Evolutionary conservation across 192 early-diverging fungal genomes (phyloP).

Genomic region (Coemansia reversa): DNA sequence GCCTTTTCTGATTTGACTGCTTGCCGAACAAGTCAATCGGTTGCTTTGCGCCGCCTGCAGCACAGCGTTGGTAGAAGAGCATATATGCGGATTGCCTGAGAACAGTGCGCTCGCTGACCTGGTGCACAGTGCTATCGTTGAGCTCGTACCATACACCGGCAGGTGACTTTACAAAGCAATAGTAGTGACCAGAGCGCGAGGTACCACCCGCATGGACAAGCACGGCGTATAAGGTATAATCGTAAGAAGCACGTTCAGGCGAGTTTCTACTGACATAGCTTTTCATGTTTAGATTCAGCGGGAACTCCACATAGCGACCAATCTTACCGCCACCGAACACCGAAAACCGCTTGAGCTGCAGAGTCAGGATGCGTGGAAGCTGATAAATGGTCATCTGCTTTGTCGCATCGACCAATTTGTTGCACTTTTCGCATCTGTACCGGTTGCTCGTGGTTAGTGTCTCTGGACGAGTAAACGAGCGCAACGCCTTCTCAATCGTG

Average conservation of each 20-base stretch:
- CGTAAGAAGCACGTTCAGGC: slow-evolving; percentile 51
- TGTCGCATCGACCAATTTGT: slow-evolving; percentile 68
- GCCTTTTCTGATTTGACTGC: not conserved
- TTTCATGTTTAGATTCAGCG: slow-evolving; percentile 61
- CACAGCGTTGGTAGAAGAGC: slow-evolving; percentile 70
- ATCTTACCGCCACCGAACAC: slow-evolving; percentile 67
- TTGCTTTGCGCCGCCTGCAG: slow-evolving; percentile 4
- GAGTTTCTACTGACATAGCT: slow-evolving; percentile 51
- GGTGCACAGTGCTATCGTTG: slow-evolving; percentile 73
- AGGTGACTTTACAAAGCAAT: slow-evolving; percentile 74
- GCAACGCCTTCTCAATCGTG: slow-evolving; percentile 66
- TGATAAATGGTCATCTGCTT: slow-evolving; percentile 79
- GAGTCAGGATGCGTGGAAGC: slow-evolving; percentile 66
- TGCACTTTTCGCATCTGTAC: slow-evolving; percentile 83
- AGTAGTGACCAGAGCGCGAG: slow-evolving; percentile 85
- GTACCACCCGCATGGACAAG: slow-evolving; percentile 75
- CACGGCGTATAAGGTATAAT: slow-evolving; percentile 74
- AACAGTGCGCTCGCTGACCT: slow-evolving; percentile 68
- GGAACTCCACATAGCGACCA: slow-evolving; percentile 61
- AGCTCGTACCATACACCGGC: slow-evolving; percentile 78
- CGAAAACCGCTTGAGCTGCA: slow-evolving; percentile 88
- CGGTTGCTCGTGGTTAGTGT: slow-evolving; percentile 63
- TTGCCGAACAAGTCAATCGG: not conserved
- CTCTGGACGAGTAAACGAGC: slow-evolving; percentile 72
- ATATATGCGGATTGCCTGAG: slow-evolving; percentile 78